Evolutionary conservation across 2,329 filamentous ascomycete species (phyloP).

Genomic region (Drechslerella coelobrocha): DNA sequence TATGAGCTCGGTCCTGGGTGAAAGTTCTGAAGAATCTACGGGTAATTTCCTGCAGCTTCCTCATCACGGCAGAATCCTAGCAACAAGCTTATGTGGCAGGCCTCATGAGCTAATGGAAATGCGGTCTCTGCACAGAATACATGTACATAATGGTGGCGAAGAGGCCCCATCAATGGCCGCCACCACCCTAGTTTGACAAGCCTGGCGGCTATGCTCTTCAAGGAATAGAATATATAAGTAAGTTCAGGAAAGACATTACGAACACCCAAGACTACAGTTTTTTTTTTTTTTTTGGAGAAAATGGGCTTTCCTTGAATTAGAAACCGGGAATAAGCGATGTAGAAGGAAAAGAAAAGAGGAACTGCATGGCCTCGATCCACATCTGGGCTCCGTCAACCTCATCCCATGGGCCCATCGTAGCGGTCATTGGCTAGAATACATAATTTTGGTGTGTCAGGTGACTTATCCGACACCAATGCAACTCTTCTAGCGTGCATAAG

Average conservation of each 20-base stretch:
- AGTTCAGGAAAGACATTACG: conserved; percentile 16
- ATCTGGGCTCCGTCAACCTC: conserved; percentile 40
- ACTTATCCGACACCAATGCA: conserved; percentile 34
- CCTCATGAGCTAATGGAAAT: conserved; percentile 19
- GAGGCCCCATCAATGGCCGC: neutral
- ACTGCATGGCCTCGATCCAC: conserved; percentile 48
- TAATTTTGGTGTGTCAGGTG: conserved; percentile 50
- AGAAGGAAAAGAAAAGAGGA: conserved; percentile 49
- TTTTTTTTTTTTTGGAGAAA: conserved; percentile 33
- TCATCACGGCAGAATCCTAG: too few relatives aligned
- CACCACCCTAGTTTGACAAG: conserved; percentile 18
- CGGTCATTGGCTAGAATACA: conserved; percentile 47
- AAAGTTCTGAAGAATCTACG: too few relatives aligned
- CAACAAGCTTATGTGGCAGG: too few relatives aligned
- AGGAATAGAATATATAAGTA: conserved; percentile 22
- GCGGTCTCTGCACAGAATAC: neutral
- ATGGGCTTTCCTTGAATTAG: conserved; percentile 50
- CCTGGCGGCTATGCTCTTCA: conserved; percentile 32
- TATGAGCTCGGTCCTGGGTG: too few relatives aligned
- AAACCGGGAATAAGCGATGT: conserved; percentile 50
- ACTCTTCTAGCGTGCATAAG: conserved; percentile 38
- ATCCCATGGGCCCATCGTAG: conserved; percentile 44
- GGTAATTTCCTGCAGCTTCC: too few relatives aligned
- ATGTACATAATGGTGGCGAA: conserved; percentile 2
- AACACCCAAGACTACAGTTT: conserved; percentile 22